Conservation (phyloP, 2,329 filamentous ascomycete genomes). For the Aaosphaeria arxii region DNA sequence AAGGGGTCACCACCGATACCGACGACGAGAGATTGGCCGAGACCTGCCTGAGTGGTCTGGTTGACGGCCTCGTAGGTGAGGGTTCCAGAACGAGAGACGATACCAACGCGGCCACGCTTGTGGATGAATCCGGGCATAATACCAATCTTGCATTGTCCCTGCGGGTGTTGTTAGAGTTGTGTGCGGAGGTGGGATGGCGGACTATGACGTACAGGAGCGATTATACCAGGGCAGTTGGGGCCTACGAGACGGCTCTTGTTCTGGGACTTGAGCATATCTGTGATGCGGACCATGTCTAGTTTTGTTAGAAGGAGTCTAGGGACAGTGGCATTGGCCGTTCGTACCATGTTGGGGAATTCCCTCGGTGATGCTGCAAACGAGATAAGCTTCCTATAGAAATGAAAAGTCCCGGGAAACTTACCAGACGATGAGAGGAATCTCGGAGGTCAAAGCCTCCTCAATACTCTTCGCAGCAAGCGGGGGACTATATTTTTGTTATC, state of each 20-base stretch:
- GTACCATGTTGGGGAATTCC: constrained; percentile 94
- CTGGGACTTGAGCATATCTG: constrained; percentile 95
- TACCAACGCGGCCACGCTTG: constrained; percentile 97
- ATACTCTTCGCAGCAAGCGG: constrained; percentile 91
- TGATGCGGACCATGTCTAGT: constrained; percentile 97
- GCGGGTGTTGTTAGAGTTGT: constrained; percentile 10
- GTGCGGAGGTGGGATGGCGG: background rate
- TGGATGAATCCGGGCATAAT: constrained; percentile 99
- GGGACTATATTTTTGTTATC: constrained; percentile 57
- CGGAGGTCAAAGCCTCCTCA: constrained; percentile 90
- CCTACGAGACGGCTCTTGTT: constrained; percentile 94
- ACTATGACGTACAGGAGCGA: constrained; percentile 60
- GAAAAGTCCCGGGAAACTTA: constrained; percentile 32
- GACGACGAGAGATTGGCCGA: constrained; percentile 96
- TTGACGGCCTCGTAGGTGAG: constrained; percentile 99
- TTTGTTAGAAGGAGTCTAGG: constrained; percentile 12
- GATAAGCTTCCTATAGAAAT: constrained; percentile 22
- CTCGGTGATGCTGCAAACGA: constrained; percentile 71
- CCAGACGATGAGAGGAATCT: constrained; percentile 93
- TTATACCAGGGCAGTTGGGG: constrained; percentile 98
- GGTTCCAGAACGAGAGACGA: constrained; percentile 96
- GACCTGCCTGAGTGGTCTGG: constrained; percentile 95
- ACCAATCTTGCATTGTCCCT: constrained; percentile 98
- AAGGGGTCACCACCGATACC: constrained; percentile 99
- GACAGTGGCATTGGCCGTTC: constrained; percentile 15